phyloP scores from a whole-genome alignment of 2,329 filamentous ascomycete genomes.

The Penicillium carneum region DNA sequence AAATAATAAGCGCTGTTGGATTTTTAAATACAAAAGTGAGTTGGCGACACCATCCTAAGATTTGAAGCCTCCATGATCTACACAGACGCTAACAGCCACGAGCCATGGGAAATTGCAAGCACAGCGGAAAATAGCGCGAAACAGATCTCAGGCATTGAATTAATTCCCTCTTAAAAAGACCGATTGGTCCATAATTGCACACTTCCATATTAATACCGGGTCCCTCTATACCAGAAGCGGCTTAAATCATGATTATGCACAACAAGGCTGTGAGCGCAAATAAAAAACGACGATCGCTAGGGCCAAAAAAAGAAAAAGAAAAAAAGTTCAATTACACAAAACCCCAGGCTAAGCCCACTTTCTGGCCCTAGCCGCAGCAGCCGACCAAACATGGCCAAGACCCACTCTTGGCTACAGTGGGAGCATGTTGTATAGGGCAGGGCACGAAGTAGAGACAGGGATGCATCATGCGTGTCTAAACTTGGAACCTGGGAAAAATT shows the following conservation, averaged over 20 bases:
- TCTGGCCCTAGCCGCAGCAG: constrained; percentile 13
- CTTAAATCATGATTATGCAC: constrained; percentile 10
- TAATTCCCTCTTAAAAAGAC: neutral
- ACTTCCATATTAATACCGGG: neutral
- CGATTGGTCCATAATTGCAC: neutral
- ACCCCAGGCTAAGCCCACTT: constrained; percentile 7
- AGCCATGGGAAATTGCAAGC: neutral
- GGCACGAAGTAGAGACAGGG: neutral
- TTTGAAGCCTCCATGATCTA: neutral
- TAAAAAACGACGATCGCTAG: constrained; percentile 3
- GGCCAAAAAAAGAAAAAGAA: neutral
- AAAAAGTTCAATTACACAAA: neutral
- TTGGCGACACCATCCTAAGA: neutral
- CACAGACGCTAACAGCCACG: neutral
- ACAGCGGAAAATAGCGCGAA: neutral
- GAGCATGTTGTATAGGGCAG: too few species aligned
- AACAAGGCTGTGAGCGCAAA: neutral
- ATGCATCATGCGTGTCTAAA: constrained; percentile 14
- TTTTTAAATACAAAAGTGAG: neutral
- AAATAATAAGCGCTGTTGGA: neutral
- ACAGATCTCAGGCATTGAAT: neutral
- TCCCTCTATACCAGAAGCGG: neutral
- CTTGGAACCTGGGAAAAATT: constrained; percentile 7
- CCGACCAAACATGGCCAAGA: constrained; percentile 10
- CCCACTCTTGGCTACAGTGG: neutral